phyloP scores from a whole-genome alignment of 306 rosid genomes.

The Quillaja saponaria region DNA sequence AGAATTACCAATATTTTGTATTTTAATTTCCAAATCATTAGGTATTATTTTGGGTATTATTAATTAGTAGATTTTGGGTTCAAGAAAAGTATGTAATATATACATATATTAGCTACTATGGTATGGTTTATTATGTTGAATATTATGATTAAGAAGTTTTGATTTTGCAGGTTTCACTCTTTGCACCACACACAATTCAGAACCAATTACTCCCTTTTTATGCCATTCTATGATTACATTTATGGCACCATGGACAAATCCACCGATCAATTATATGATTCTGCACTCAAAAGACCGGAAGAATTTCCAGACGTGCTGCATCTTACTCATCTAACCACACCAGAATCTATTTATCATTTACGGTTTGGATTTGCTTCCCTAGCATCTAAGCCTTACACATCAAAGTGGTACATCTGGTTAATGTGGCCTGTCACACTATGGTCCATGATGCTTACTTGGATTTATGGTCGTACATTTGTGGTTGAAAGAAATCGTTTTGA shows the following conservation, averaged over 20 bases:
- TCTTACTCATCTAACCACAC: slow-evolving; percentile 54
- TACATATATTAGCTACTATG: too few relatives aligned
- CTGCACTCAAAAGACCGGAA: slow-evolving; percentile 33
- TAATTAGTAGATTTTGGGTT: too few relatives aligned
- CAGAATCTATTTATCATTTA: slow-evolving; percentile 56
- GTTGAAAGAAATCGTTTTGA: slow-evolving; percentile 48
- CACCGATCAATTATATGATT: slow-evolving; percentile 36
- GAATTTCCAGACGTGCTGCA: slow-evolving; percentile 52
- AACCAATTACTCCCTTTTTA: slow-evolving; percentile 57
- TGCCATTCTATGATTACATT: slow-evolving; percentile 67
- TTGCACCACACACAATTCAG: slow-evolving; percentile 73
- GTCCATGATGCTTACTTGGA: slow-evolving; percentile 46
- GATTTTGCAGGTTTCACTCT: slow-evolving; percentile 55
- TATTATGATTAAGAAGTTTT: too few relatives aligned
- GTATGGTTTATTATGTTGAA: too few relatives aligned
- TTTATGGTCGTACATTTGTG: slow-evolving; percentile 43
- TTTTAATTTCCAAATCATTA: too few relatives aligned
- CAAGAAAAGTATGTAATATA: too few relatives aligned
- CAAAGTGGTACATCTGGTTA: slow-evolving; percentile 51
- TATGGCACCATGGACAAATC: slow-evolving; percentile 59
- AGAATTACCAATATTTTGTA: too few relatives aligned
- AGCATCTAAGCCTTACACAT: slow-evolving; percentile 55
- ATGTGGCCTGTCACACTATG: slow-evolving; percentile 67
- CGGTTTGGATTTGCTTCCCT: slow-evolving; percentile 52
- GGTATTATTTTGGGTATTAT: too few relatives aligned